Percentiles rank a stretch among this genome's conserved stretches.
These are phyloP conservation scores for Eucalyptus tenuipes DNA, from an alignment of 345 rosid species.

Conservation along the genomic window DNA sequence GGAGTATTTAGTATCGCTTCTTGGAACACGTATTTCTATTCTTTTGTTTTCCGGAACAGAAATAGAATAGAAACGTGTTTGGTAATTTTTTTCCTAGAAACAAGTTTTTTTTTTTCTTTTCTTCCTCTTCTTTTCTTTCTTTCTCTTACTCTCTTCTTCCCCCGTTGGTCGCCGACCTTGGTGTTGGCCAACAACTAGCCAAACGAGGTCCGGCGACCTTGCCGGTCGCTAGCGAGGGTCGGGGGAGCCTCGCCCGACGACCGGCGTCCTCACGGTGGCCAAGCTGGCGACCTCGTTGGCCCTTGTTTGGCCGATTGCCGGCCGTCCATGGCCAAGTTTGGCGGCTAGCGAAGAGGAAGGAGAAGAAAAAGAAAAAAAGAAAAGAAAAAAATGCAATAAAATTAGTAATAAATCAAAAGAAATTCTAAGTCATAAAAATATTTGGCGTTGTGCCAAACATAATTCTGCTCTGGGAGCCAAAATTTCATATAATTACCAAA, in stretches of 20 bases:
- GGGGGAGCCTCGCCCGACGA: fast-evolving
- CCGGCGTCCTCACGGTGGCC: fast-evolving
- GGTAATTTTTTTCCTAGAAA: no score
- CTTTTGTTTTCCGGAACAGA: fast-evolving
- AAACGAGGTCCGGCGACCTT: fast-evolving
- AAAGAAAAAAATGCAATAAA: no score
- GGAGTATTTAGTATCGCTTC: no score
- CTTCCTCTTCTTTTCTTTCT: no score
- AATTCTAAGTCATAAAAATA: no score
- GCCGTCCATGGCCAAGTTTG: fast-evolving
- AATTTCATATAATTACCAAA: no score
- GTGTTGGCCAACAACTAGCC: fast-evolving
- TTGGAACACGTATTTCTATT: fast-evolving
- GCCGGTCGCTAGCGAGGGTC: fast-evolving
- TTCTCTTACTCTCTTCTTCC: no score
- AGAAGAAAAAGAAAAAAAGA: no score
- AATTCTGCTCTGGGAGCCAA: fast-evolving
- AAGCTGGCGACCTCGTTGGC: fast-evolving
- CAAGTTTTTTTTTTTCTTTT: no score
- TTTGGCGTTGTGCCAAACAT: fast-evolving
- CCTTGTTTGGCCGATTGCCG: fast-evolving
- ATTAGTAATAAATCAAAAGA: no score
- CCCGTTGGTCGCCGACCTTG: fast-evolving
- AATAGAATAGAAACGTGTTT: fast-evolving
- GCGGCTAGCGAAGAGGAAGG: fast-evolving